Base-by-base conservation (phyloP, 73 alveolate genomes). In the Blepharisma japonicum region DNA sequence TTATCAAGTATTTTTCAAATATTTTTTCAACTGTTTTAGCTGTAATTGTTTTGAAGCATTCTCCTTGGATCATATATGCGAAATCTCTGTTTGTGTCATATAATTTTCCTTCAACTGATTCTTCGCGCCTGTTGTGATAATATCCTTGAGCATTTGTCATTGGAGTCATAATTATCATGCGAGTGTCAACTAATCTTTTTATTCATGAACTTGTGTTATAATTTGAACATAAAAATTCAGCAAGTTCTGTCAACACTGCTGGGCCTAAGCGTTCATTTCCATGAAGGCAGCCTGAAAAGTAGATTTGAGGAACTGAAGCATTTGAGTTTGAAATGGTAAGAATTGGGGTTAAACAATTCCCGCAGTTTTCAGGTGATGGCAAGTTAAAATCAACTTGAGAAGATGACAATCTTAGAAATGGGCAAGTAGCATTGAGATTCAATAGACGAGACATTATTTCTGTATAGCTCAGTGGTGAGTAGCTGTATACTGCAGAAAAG, bases 51-150 rank as follows among this genome's bases (percentile, higher is more conserved):
- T 79, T 56, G 87, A 94, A 80, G 80, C 99, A 96, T n/a, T 76
- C 50, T 49, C 48, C 67, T 38, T 66, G 45, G 56, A 68, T 54
- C 55, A 83, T 66, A 77, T 91, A 96, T 0, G 99, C 98, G 89
- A 94, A 96, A 79, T 96, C 99, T 83, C 99, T 85, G 86, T 96
- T 96, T n/a, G 98, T 96, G 81, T 96, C 99, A 68, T 83, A 72
- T 55, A 55, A 6, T 78, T 83, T 87, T 79, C 88, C 98, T 83
- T 71, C 96, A 53, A 97, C 83, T 77, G 82, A 84, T 80, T 92
- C 98, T 85, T 81, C 96, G 56, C 99, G 83, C 46, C 39, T 71
- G 53, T 85, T 50, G 32, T 83, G 66, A 53, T 82, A 87, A 77
- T 90, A 96, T 7, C 99, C 99, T 66, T 80, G 94, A 6, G 99